Percentiles rank a stretch among this genome's conserved stretches.
Evolutionary conservation across 345 rosid genomes (phyloP).

Genomic region (Citrus reticulata): DNA sequence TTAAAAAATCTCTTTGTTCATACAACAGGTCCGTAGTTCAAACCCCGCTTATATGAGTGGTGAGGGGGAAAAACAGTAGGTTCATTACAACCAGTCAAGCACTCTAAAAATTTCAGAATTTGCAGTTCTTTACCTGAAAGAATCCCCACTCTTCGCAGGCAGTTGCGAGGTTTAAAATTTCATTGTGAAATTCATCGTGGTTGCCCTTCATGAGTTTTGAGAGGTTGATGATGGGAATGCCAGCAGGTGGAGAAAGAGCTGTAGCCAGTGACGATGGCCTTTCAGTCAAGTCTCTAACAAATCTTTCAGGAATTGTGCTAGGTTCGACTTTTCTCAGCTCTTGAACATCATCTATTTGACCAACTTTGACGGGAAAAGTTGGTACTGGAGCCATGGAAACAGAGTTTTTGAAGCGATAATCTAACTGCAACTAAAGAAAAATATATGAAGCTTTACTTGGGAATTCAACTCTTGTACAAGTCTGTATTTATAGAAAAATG

Average conservation of each 20-base stretch:
- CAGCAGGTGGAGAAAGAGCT: constrained; percentile 19
- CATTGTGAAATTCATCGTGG: constrained; percentile 31
- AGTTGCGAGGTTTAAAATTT: constrained; percentile 44
- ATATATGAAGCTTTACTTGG: constrained; percentile 1
- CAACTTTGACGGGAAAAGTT: constrained; percentile 51
- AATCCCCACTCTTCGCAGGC: constrained; percentile 97
- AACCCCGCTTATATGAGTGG: too few species aligned
- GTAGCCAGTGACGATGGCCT: constrained; percentile 43
- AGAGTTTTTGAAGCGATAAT: not conserved
- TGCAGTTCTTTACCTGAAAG: constrained; percentile 61
- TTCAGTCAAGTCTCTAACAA: constrained; percentile 56
- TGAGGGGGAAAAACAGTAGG: not conserved
- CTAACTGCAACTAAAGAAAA: not conserved
- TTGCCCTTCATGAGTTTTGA: constrained; percentile 45
- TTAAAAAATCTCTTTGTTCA: too few species aligned
- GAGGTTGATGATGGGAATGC: constrained; percentile 69
- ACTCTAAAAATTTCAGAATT: not conserved
- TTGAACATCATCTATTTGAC: constrained; percentile 86
- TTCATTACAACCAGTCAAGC: not conserved
- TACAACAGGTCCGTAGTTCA: too few species aligned
- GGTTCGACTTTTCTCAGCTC: constrained; percentile 67
- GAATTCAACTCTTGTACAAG: constrained; percentile 3
- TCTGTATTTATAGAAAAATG: constrained; percentile 28
- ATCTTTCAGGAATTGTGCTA: constrained; percentile 65
- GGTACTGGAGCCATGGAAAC: constrained; percentile 64